Evolutionary conservation across 2,329 filamentous ascomycete species (phyloP).

Genomic region (Fusarium robinianum): DNA sequence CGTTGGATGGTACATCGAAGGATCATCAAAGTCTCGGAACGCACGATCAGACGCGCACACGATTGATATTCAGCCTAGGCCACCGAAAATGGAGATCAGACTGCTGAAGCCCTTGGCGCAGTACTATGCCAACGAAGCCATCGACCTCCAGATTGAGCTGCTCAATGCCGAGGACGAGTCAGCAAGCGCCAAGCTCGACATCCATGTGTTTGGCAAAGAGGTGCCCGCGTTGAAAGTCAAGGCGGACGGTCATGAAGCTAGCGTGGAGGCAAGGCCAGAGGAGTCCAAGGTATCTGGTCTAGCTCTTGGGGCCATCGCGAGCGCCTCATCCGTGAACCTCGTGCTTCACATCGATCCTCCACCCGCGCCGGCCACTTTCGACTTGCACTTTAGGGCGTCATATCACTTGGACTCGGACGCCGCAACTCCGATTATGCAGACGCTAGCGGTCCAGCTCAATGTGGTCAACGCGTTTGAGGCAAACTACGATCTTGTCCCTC

Average conservation of each 20-base stretch:
- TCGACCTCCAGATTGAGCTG: constrained; percentile 71
- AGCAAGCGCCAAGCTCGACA: constrained; percentile 71
- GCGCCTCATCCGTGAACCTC: constrained; percentile 48
- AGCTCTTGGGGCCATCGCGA: constrained; percentile 53
- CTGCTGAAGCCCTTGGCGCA: constrained; percentile 66
- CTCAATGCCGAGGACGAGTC: constrained; percentile 83
- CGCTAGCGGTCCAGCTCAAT: constrained; percentile 67
- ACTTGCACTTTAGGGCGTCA: constrained; percentile 71
- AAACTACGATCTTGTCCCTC: constrained; percentile 83
- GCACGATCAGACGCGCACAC: constrained; percentile 55
- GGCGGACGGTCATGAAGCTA: constrained; percentile 41
- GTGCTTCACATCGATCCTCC: constrained; percentile 57
- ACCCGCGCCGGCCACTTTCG: constrained; percentile 59
- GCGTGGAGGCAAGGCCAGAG: constrained; percentile 43
- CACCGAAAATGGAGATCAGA: constrained; percentile 84
- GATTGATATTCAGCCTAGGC: constrained; percentile 81
- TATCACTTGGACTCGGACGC: constrained; percentile 82
- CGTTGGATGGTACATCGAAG: constrained; percentile 56
- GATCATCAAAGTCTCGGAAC: constrained; percentile 50
- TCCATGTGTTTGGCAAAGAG: constrained; percentile 65
- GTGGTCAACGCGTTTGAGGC: constrained; percentile 88
- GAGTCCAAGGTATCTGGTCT: constrained; percentile 51
- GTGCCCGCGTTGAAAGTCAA: constrained; percentile 53
- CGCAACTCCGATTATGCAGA: constrained; percentile 80
- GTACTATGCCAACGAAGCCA: constrained; percentile 83